These are phyloP conservation scores for Phytophthora fragariae DNA, from an alignment of 352 stramenopile genomes.

Conservation along the genomic window DNA sequence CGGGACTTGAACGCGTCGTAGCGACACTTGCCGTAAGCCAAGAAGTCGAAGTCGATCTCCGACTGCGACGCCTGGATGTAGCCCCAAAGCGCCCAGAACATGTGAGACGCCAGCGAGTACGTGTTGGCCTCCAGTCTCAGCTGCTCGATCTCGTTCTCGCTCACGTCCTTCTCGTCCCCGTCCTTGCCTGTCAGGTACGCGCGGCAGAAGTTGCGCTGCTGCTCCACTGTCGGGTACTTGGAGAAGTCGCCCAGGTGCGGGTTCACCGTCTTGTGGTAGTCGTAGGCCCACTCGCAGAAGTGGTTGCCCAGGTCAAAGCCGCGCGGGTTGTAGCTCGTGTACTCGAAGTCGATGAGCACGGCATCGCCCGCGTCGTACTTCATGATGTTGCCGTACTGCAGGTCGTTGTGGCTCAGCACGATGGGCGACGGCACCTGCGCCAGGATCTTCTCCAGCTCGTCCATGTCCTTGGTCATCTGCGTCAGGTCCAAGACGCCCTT, in stretches of 20 bases:
- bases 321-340: conserved; percentile 92
- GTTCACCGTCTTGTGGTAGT: conserved; percentile 88
- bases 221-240: conserved; percentile 71
- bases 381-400: conserved; percentile 95
- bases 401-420: conserved; percentile 93
- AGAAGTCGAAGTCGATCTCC: conserved; percentile 94
- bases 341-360: conserved; percentile 95
- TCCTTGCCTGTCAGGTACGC: conserved; percentile 69
- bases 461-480: conserved; percentile 49
- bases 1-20: conserved; percentile 76
- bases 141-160: conserved; percentile 63
- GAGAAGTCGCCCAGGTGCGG: conserved; percentile 76
- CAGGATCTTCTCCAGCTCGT: conserved; percentile 66
- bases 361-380: conserved; percentile 63
- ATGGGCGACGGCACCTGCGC: conserved; percentile 69
- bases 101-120: conserved; percentile 87
- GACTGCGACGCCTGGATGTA: conserved; percentile 92
- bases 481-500: conserved; percentile 57
- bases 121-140: conserved; percentile 79
- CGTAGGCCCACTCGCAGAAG: conserved; percentile 91
- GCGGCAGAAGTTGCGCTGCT: conserved; percentile 76
- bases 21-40: conserved; percentile 82
- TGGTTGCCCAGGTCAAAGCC: conserved; percentile 94
- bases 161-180: conserved; percentile 47
- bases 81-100: conserved; percentile 93